Conservation (phyloP, 768 basidiomycete species). For the Podaxis rugospora region DNA sequence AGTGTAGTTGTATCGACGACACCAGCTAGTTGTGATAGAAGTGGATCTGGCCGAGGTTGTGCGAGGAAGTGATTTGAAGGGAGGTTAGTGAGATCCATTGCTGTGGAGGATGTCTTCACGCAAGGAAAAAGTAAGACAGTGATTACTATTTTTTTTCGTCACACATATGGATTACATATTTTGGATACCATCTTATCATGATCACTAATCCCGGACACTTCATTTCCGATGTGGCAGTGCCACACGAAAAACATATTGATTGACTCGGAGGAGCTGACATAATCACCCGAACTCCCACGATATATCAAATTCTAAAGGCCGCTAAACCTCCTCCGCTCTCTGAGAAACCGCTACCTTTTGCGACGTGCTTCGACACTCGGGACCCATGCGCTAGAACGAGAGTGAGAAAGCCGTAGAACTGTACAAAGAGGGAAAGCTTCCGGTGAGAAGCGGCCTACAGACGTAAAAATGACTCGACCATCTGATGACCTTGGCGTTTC, state of each 20-base stretch:
- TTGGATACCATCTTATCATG: background rate
- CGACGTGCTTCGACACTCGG: background rate
- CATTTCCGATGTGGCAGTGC: background rate
- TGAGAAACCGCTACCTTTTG: background rate
- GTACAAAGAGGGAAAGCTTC: background rate
- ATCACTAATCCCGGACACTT: background rate
- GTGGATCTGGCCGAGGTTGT: constrained; percentile 26
- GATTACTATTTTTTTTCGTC: too few relatives aligned
- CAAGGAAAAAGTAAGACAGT: too few relatives aligned
- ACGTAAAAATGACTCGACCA: background rate
- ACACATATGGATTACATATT: background rate
- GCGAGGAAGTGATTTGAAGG: constrained; percentile 26
- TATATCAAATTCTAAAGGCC: background rate
- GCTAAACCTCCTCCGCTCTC: too few relatives aligned
- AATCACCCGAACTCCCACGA: background rate
- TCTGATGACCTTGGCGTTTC: background rate
- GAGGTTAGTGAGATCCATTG: background rate
- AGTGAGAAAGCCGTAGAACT: background rate
- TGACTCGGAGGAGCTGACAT: background rate
- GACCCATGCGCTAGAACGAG: too few relatives aligned
- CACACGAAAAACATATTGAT: background rate
- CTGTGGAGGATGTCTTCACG: background rate
- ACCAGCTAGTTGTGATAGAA: constrained; percentile 20
- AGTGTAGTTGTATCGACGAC: constrained; percentile 43
- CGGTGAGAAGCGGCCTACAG: background rate